phyloP scores from a whole-genome alignment of 75 land plant genomes.

The Picea glauca region DNA sequence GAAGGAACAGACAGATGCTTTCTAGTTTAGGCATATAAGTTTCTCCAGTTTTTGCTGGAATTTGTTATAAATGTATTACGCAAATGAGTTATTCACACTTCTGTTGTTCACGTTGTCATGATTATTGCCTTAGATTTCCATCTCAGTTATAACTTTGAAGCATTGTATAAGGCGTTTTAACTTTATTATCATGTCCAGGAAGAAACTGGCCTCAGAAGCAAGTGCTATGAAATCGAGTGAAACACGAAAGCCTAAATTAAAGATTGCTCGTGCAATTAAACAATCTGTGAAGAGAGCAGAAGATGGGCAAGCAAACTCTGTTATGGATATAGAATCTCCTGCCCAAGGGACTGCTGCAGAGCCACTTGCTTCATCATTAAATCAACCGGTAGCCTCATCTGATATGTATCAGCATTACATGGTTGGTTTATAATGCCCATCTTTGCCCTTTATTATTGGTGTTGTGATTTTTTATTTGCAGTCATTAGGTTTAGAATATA shows the following conservation, averaged over 20 bases:
- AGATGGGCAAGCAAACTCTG: slow-evolving; percentile 1
- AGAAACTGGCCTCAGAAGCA: slow-evolving; percentile 8
- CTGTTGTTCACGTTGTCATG: too few species aligned
- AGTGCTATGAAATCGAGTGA: slow-evolving; percentile 5
- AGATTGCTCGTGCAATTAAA: slow-evolving; percentile 10
- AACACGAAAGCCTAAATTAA: slow-evolving; percentile 12
- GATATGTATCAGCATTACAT: slow-evolving; percentile 4
- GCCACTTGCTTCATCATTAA: not conserved
- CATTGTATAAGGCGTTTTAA: not conserved
- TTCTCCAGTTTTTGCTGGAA: too few species aligned
- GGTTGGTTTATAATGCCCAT: not conserved
- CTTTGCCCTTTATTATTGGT: not conserved
- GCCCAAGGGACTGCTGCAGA: slow-evolving; percentile 4
- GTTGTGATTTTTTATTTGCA: not conserved
- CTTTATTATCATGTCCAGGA: not conserved
- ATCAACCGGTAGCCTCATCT: slow-evolving; percentile 7
- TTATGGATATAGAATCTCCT: slow-evolving; percentile 7
- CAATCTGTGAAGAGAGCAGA: slow-evolving; percentile 9
- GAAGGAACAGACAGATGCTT: not conserved
- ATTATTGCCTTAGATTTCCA: too few species aligned
- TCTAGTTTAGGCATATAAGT: too few species aligned
- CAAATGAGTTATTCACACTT: too few species aligned
- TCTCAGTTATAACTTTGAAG: too few species aligned
- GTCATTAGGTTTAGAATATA: not conserved
- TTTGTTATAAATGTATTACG: too few species aligned